Base-by-base conservation (phyloP, 2,329 filamentous ascomycete species). In the Aspergillus spinulosporus region DNA sequence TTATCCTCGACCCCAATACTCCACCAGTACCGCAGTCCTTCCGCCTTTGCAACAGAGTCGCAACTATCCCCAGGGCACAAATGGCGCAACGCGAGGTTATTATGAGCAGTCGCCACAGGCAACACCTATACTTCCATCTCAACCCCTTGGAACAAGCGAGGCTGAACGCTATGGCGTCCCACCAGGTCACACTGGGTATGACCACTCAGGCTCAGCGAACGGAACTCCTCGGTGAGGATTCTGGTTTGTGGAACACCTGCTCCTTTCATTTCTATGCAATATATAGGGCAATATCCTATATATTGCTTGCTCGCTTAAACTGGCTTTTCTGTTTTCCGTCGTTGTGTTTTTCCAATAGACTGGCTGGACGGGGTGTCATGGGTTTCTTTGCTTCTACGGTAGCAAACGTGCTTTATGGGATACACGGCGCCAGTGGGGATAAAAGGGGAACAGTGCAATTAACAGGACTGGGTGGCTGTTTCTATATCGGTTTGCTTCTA, bases 81-180 rank as follows among this genome's bases (percentile, higher is more conserved):
- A 71, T 54, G 69, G 69, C 29, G 54, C 60, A 49, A 49, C 69
- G 32, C 61, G 70, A 55, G 64, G 62, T 15, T 72, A 72, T 49
- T 73, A 65, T 52, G 70, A 73, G n/a, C 69, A 67, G 52, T 57
- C 65, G 9, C 67, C 69, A 34, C 69, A 71, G 32, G 63, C 62
- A 21, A 72, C 70, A 29, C 68, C 71, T 9, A 68, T 74, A 42
- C 64, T 74, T 47, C 70, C 70, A 32, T 73, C 71, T 39, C 71
- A 73, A 52, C 61, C 63, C 11, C 67, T 72, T 56, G 63, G 57
- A 53, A 50, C 61, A 14, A 66, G 64, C 31, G 70, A 72, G 54
- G 62, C 63, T 45, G 69, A 72, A 60, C 69, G 70, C 57, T 72
- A 67, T 62, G 64, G 66, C 57, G 54, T 66, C 34, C 58, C 62